Base-by-base conservation (phyloP, 768 basidiomycete genomes). In the Termitomyces sp. region DNA sequence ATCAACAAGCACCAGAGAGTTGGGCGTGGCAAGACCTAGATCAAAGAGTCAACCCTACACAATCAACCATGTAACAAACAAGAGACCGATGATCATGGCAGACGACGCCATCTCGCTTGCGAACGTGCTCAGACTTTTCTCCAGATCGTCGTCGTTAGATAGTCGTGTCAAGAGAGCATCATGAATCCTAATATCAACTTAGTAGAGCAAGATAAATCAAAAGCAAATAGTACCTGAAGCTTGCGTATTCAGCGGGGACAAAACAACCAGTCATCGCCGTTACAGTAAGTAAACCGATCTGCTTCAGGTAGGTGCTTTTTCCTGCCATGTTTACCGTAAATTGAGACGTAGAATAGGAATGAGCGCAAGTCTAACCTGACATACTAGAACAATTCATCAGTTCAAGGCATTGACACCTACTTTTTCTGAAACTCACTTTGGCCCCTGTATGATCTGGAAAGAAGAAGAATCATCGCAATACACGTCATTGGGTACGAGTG, bases 121-220 rank as follows among this genome's bases (percentile, higher is more conserved):
- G 72, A 99, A 99, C 0, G 97, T 98, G 62, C 94, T 97, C 26
- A 98, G 70, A 44, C 81, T 90, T 66, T 85, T 88, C 70, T 96
- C 93, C 67, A 94, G 80, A 63, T 93, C 88, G 65, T 98, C 94
- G 61, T 98, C 94, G 63, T 98, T 98, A 0, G 93, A 96, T 18
- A 99, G 75, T 2, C 96, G 84, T 0, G 87, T 89, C 26, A 98
- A 79, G 5, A 98, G 77, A 0, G 87, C 80, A 60, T 96, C 92
- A 59, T 95, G 89, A 2, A 94, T 78, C 29, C 90, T 92, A 50
- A 37, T 47, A 46, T 18, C 29, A 43, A 44, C 51, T 20, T 20
- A 32, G 10, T 26, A 9, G 43, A 44, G 59, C 41, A 4, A 14
- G n/a, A n/a, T 9, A 24, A 42, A 18, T 58, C 6, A 5, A 10